Base-by-base conservation (phyloP, 2,329 filamentous ascomycete species). In the Diaporthe sp. region DNA sequence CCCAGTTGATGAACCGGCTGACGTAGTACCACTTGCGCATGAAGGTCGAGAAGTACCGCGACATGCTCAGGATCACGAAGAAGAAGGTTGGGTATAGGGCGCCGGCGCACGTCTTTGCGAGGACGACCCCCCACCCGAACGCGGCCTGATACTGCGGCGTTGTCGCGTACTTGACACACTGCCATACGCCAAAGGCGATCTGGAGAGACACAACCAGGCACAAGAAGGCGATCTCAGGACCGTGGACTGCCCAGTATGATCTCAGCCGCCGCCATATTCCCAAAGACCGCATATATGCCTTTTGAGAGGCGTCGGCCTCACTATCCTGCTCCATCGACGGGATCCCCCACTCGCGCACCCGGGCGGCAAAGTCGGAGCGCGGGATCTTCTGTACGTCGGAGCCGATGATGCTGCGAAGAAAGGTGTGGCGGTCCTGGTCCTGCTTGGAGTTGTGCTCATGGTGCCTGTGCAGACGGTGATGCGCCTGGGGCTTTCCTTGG, bases 11-110 rank as follows among this genome's bases (percentile, higher is more conserved):
- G 79, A 91, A 88, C 0, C 87, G 84, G 3, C 87, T 89, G 74
- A 90, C 81, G 71, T 85, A 82, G 76, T 88, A 88, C 15, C 84
- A 88, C n/a, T 86, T 82, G 22, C 89, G 84, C 52, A 89, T 79
- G 71, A 86, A 86, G 0, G 89, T 91, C 2, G 89, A 86, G 28
- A 89, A 85, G 81, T 88, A 89, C 38, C 89, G 82, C 19, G 87
- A 89, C 89, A 91, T 91, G 77, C 87, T 89, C 7, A 91, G 81
- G 9, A 91, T 83, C 73, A 91, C 82, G 77, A 91, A 90, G 81
- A 90, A 90, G 73, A 91, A 85, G 1, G 88, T 90, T 25, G 89
- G 88, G 66, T 90, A 91, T 1, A 91, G 77, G 0, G 87, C 86
- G 4, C 89, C 89, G 13, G 89, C 88, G 57, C 83, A 87, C 0